Evolutionary conservation across 192 early-diverging fungal species (phyloP), one percentile per base, ranked within the genome.

Genomic region (Coemansia reversa): DNA sequence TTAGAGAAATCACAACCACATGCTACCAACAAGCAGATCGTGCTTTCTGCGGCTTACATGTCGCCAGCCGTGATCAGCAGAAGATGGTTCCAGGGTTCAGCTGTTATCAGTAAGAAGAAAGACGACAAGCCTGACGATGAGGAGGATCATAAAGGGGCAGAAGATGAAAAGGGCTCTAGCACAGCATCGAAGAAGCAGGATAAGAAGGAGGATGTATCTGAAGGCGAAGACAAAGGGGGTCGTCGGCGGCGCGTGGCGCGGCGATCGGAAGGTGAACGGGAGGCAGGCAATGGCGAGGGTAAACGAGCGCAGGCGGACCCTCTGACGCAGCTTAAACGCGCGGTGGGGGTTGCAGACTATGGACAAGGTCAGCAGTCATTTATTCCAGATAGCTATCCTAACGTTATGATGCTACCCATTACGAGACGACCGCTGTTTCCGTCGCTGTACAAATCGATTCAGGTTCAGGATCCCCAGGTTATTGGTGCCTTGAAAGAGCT

Each of bases 371-470:
- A 89, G 67, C 90, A 89, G 66, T 89, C 89, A 12, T 86, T 90
- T 7, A 90, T 96, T 7, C 96, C 96, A 5, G 92, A 94, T 39
- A 86, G 90, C 49, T 98, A 96, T 69, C 92, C 97, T 6, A 93
- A 96, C 63, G 89, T 97, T 0, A 83, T 99, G 66, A 93, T 94
- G 20, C 84, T 98, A 29, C 97, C 97, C 0, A 91, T 98, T 57
- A 91, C 93, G 18, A 84, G 93, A 9, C 85, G 97, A 23, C 95
- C 95, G 19, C 78, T 98, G 22, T 98, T 98, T 65, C 97, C 97
- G 20, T 95, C 95, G 25, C 95, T 96, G 71, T 99, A 97, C 84
- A 99, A 99, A 82, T 93, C 95, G 6, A 89, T 99, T 24, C 94
- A 94, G 24, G 94, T 99, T 59, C 95, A 96, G 75, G 92, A 97